Evolutionary conservation across 164 flowering plant species (phyloP).

Genomic region (Tetrastigma voinierianum): DNA sequence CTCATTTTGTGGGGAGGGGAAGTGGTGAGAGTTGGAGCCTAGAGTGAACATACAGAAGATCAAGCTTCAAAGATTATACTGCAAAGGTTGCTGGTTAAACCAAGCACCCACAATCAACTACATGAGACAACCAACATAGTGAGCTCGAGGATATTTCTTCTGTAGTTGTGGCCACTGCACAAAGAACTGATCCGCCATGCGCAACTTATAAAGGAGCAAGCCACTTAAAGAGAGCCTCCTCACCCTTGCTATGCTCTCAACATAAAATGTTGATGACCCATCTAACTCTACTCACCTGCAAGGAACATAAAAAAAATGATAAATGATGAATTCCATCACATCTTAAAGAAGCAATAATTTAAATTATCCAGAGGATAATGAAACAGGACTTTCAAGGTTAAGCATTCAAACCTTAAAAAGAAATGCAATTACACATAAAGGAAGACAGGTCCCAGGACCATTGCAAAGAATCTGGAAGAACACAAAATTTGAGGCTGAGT

Average conservation of each 20-base stretch:
- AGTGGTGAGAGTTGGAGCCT: no score
- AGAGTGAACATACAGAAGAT: background rate
- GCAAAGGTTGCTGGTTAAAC: conserved; percentile 4
- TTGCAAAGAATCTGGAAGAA: conserved; percentile 76
- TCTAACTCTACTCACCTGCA: conserved; percentile 76
- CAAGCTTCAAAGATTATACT: background rate
- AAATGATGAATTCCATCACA: background rate
- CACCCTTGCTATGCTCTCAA: conserved; percentile 96
- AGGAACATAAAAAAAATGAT: background rate
- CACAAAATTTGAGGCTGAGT: background rate
- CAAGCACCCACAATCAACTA: conserved; percentile 19
- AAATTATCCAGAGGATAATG: background rate
- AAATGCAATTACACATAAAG: conserved; percentile 77
- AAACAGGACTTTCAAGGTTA: background rate
- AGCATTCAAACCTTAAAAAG: conserved; percentile 61
- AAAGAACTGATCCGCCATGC: conserved; percentile 80
- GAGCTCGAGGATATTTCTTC: conserved; percentile 65
- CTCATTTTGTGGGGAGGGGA: no score
- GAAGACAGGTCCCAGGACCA: conserved; percentile 98
- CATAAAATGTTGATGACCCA: conserved; percentile 70
- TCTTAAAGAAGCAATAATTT: background rate
- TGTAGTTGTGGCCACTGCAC: conserved; percentile 96
- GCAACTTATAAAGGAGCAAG: conserved; percentile 71
- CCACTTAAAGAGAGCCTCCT: conserved; percentile 85
- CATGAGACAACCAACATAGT: conserved; percentile 72